These are phyloP conservation scores for Fraxinus cuspidata DNA, from an alignment of 257 asterid species.

Conservation along the genomic window DNA sequence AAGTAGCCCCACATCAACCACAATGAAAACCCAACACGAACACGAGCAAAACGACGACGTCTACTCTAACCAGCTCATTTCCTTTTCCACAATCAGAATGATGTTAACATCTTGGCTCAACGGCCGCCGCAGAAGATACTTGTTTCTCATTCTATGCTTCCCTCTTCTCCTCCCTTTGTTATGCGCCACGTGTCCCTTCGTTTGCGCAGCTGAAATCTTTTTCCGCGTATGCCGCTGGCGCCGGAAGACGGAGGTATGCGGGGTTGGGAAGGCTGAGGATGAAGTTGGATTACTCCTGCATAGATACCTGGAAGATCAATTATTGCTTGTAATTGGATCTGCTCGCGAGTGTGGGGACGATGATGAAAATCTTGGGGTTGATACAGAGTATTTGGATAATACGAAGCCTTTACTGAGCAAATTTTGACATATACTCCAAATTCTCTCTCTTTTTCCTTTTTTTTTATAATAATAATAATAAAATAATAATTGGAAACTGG, in stretches of 20 bases:
- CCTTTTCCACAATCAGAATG: conserved; percentile 16
- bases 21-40: conserved; percentile 9
- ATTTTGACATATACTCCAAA: not conserved
- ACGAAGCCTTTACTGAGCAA: conserved; percentile 40
- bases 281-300: conserved; percentile 36
- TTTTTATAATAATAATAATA: no score
- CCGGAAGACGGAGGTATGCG: not conserved
- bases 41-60: conserved; percentile 1
- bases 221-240: conserved; percentile 15
- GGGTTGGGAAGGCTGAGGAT: conserved; percentile 16
- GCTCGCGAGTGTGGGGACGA: conserved; percentile 27
- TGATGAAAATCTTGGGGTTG: conserved; percentile 35
- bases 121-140: conserved; percentile 7
- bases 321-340: conserved; percentile 34
- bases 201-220: conserved; percentile 23
- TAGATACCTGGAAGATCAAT: conserved; percentile 43
- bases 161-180: conserved; percentile 30
- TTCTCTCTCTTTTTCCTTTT: not conserved
- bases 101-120: conserved; percentile 22
- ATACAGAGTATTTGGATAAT: conserved; percentile 45
- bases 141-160: conserved; percentile 21
- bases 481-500: conserved; percentile 5
- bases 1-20: not conserved
- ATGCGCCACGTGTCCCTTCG: conserved; percentile 22
- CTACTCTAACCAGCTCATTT: conserved; percentile 3